Percentiles rank a stretch among this genome's conserved stretches.
Evolutionary conservation across 106 monocot species (phyloP).

Genomic region (Dendrobium huoshanense): DNA sequence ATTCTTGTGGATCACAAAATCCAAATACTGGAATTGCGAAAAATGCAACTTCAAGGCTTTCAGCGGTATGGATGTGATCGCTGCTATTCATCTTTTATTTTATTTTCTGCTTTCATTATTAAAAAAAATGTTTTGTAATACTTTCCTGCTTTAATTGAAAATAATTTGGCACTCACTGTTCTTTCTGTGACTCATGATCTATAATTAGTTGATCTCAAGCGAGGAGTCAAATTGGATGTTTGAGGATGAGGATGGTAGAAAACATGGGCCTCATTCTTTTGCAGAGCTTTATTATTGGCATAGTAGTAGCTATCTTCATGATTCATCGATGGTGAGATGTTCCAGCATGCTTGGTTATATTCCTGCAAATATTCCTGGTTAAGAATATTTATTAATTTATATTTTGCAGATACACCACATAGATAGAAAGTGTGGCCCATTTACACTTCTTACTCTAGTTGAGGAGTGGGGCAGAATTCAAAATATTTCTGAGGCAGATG

Average conservation of each 20-base stretch:
- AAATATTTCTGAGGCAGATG: slow-evolving; percentile 21
- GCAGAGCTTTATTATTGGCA: slow-evolving; percentile 81
- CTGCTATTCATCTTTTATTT: background rate
- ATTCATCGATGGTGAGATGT: slow-evolving; percentile 56
- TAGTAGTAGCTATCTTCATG: slow-evolving; percentile 67
- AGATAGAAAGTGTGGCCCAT: slow-evolving; percentile 59
- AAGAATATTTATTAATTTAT: slow-evolving; percentile 2
- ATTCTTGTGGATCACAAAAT: slow-evolving; percentile 3
- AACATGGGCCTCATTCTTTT: slow-evolving; percentile 78
- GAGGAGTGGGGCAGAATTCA: slow-evolving; percentile 47
- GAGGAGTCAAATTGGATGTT: slow-evolving; percentile 81
- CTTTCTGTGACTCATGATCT: background rate
- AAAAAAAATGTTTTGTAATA: background rate
- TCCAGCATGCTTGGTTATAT: background rate
- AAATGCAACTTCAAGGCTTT: slow-evolving; percentile 12
- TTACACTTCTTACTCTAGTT: slow-evolving; percentile 62
- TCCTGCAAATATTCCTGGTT: background rate
- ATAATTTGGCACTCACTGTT: background rate
- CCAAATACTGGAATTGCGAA: slow-evolving; percentile 2
- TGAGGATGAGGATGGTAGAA: slow-evolving; percentile 73
- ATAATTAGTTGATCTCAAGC: slow-evolving; percentile 22
- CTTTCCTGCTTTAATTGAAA: background rate
- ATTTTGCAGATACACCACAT: slow-evolving; percentile 63
- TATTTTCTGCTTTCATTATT: background rate
- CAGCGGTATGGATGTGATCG: slow-evolving; percentile 17